Evolutionary conservation across 139 green algal species (phyloP).

Genomic region (Micromonas pusilla): DNA sequence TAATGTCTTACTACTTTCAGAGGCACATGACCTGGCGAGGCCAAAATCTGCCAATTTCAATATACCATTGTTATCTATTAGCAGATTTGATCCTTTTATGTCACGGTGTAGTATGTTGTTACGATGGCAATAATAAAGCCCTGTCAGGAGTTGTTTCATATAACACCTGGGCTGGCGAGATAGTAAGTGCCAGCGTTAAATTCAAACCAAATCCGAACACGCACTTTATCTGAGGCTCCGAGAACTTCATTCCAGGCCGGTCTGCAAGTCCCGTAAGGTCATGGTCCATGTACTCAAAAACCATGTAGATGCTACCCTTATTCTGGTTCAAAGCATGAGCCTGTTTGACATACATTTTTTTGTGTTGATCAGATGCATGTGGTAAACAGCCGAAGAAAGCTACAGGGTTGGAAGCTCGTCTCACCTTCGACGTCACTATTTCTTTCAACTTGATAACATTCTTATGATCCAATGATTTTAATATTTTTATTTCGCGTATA

Average conservation of each 20-base stretch:
- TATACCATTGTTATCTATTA: constrained; percentile 66
- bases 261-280: constrained; percentile 93
- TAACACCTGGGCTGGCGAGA: constrained; percentile 59
- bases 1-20: constrained; percentile 48
- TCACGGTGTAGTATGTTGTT: constrained; percentile 65
- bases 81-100: constrained; percentile 73
- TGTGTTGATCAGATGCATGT: too few relatives aligned
- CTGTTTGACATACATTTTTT: too few relatives aligned
- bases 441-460: constrained; percentile 95
- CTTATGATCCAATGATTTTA: constrained; percentile 74
- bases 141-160: constrained; percentile 87
- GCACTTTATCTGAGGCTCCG: constrained; percentile 50
- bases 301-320: constrained; percentile 97
- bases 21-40: constrained; percentile 66
- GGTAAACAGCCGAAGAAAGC: too few relatives aligned
- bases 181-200: background rate
- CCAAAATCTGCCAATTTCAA: constrained; percentile 71
- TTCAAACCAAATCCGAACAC: background rate
- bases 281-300: constrained; percentile 99
- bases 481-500: constrained; percentile 96
- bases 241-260: constrained; percentile 51
- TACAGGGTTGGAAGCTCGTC: too few relatives aligned
- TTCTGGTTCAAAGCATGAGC: constrained; percentile 65
- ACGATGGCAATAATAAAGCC: constrained; percentile 77
- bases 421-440: constrained; percentile 75